phyloP scores from a whole-genome alignment of 176 grass and related monocot species.

The Echinochloa phyllopogon region DNA sequence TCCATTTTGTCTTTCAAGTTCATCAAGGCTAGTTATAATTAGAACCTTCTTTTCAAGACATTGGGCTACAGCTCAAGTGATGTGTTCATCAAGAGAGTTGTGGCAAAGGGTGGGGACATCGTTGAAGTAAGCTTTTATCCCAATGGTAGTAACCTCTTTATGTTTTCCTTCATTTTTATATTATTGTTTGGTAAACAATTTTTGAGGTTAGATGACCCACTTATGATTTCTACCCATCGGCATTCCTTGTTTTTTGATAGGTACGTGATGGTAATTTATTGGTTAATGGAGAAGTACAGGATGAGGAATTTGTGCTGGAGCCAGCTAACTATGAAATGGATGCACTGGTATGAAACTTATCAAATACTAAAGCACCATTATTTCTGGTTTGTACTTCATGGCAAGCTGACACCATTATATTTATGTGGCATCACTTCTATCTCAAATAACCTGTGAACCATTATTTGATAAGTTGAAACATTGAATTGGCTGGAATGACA shows the following conservation, averaged over 20 bases:
- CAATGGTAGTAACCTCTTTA: conserved; percentile 51
- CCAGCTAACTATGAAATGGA: conserved; percentile 76
- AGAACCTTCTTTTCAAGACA: conserved; percentile 45
- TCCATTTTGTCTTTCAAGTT: conserved; percentile 16
- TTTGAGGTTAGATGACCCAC: not conserved
- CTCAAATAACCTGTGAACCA: not conserved
- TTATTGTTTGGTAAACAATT: not conserved
- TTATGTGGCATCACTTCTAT: conserved; percentile 30
- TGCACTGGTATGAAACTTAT: conserved; percentile 56
- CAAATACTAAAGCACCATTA: not conserved
- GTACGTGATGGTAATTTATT: conserved; percentile 80
- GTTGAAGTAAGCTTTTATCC: conserved; percentile 88
- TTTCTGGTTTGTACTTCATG: conserved; percentile 29
- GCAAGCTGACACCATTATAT: conserved; percentile 11
- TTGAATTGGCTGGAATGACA: not conserved
- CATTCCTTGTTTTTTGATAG: conserved; percentile 41
- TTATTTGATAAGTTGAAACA: not conserved
- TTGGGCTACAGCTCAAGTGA: conserved; percentile 82
- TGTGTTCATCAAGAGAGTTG: conserved; percentile 98
- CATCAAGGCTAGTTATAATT: not conserved
- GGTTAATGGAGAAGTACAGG: conserved; percentile 76
- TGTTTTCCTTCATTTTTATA: not conserved
- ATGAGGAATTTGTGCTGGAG: conserved; percentile 90
- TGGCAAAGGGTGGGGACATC: conserved; percentile 78
- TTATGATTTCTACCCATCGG: conserved; percentile 21